phyloP scores from a whole-genome alignment of 768 basidiomycete genomes.

The Phylloporus rhodoxanthus region DNA sequence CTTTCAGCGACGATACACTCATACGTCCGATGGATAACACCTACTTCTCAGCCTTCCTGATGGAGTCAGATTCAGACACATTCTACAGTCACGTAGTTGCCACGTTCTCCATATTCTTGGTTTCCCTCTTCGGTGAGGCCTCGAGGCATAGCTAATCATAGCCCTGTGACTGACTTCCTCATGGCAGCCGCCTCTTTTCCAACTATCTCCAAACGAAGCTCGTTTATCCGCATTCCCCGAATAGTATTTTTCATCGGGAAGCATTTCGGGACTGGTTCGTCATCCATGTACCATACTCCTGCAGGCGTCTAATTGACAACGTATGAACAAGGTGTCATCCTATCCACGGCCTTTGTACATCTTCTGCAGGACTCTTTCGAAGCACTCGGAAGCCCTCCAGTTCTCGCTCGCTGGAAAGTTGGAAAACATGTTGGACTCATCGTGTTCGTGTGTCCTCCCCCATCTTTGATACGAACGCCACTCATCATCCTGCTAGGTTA shows the following conservation, averaged over 20 bases:
- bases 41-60: background rate
- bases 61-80: background rate
- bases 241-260: conserved; percentile 80
- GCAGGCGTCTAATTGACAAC: background rate
- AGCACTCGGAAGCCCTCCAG: conserved; percentile 42
- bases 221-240: conserved; percentile 55
- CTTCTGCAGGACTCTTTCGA: conserved; percentile 73
- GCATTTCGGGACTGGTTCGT: conserved; percentile 71
- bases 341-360: conserved; percentile 80
- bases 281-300: background rate
- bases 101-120: conserved; percentile 43
- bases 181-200: conserved; percentile 67
- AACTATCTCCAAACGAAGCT: conserved; percentile 48
- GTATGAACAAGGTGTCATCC: conserved; percentile 54
- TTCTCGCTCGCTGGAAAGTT: conserved; percentile 45
- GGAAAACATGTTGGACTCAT: conserved; percentile 63
- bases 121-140: conserved; percentile 59
- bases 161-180: background rate
- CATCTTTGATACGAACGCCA: background rate
- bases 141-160: background rate
- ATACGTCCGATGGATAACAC: background rate
- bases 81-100: conserved; percentile 9
- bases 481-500: conserved; percentile 38
- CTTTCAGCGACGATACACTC: background rate
- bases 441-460: conserved; percentile 48